phyloP scores from a whole-genome alignment of 495 filamentous ascomycete genomes.

The Schizothecium vesticola region DNA sequence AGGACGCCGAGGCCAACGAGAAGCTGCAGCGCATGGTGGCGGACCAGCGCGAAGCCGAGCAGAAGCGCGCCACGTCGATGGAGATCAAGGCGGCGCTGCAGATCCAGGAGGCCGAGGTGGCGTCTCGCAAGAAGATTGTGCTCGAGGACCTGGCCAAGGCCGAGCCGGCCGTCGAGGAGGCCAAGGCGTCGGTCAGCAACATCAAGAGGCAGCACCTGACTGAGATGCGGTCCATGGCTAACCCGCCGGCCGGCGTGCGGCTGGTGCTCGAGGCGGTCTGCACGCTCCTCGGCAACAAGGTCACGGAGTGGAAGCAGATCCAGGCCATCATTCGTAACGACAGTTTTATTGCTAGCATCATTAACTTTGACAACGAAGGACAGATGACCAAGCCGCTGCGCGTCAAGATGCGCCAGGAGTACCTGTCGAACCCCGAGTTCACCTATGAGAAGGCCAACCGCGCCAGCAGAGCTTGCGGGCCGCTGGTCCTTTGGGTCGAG shows the following conservation, averaged over 20 bases:
- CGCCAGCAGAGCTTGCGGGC: conserved; percentile 94
- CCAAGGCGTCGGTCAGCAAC: conserved; percentile 90
- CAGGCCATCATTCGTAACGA: conserved; percentile 81
- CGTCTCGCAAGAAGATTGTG: conserved; percentile 75
- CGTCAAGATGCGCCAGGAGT: conserved; percentile 87
- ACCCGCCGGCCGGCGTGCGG: conserved; percentile 82
- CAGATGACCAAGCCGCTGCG: conserved; percentile 85
- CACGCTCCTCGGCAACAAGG: conserved; percentile 85
- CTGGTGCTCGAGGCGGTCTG: conserved; percentile 94
- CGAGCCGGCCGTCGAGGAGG: conserved; percentile 88
- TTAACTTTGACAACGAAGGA: conserved; percentile 92
- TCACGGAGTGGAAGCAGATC: conserved; percentile 83
- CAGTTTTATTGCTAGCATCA: conserved; percentile 96
- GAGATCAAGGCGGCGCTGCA: conserved; percentile 84
- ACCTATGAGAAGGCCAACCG: conserved; percentile 93
- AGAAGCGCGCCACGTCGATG: conserved; percentile 76
- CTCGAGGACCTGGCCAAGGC: conserved; percentile 81
- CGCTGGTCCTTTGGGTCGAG: conserved; percentile 93
- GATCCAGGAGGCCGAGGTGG: conserved; percentile 85
- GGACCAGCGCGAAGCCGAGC: conserved; percentile 92
- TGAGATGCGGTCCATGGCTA: conserved; percentile 94
- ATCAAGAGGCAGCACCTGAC: conserved; percentile 96
- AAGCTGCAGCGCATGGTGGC: conserved; percentile 96
- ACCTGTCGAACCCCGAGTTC: conserved; percentile 85
- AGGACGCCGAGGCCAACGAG: conserved; percentile 93